These are phyloP conservation scores for Astrephomene gubernaculifera DNA, from an alignment of 139 green algal genomes.

Conservation along the genomic window DNA sequence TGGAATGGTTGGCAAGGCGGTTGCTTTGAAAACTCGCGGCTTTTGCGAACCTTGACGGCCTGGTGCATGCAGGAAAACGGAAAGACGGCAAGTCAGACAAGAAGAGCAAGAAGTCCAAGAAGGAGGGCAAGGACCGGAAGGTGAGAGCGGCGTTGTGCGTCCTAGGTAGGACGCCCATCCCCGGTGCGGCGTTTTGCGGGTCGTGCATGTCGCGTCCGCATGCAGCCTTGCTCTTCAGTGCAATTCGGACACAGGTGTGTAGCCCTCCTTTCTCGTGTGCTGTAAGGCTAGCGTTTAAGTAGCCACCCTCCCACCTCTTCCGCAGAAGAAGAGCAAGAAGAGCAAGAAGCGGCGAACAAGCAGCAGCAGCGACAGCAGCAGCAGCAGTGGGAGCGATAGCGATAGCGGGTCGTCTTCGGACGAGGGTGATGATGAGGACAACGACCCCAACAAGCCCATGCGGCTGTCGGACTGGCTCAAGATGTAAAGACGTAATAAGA, in stretches of 20 bases:
- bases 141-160: no score
- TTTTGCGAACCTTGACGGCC: neutral
- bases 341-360: slow-evolving; percentile 27
- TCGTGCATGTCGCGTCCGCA: no score
- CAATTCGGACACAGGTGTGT: no score
- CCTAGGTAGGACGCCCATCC: no score
- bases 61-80: slow-evolving; percentile 35
- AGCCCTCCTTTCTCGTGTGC: no score
- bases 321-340: slow-evolving; percentile 39
- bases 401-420: neutral
- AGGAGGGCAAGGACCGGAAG: slow-evolving; percentile 51
- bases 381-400: neutral
- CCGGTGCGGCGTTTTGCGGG: no score
- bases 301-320: no score
- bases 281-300: no score
- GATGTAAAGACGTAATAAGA: no score
- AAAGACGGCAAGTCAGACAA: slow-evolving; percentile 46
- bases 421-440: neutral
- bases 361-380: neutral
- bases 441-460: slow-evolving; percentile 45
- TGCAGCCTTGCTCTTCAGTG: no score
- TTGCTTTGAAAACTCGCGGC: no score
- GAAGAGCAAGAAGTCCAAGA: slow-evolving; percentile 52
- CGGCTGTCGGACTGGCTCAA: slow-evolving; percentile 50
- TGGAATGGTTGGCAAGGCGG: no score